phyloP scores from a whole-genome alignment of 202 grass and related monocot genomes.

The Setaria viridis region DNA sequence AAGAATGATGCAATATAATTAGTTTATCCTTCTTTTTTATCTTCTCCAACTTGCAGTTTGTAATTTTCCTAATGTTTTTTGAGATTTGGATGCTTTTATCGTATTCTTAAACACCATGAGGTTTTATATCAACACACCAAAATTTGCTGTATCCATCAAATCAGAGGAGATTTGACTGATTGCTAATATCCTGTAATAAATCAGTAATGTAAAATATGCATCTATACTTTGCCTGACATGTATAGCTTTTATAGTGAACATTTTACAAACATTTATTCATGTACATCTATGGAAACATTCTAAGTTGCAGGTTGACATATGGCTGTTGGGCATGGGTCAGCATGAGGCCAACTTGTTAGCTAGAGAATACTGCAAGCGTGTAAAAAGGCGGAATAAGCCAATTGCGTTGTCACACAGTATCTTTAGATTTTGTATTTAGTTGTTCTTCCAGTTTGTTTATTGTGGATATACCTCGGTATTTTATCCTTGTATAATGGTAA shows the following conservation, averaged over 20 bases:
- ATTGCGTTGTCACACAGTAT: conserved; percentile 57
- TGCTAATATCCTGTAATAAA: neutral
- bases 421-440: neutral
- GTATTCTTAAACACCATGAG: neutral
- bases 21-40: neutral
- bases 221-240: neutral
- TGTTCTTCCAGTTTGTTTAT: neutral
- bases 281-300: neutral
- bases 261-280: neutral
- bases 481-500: neutral
- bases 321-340: conserved; percentile 54
- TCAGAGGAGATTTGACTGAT: neutral
- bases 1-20: neutral
- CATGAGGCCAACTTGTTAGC: conserved; percentile 50
- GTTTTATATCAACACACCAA: neutral
- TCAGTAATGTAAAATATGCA: neutral
- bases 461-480: neutral
- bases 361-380: conserved; percentile 45
- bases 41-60: neutral
- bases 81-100: neutral
- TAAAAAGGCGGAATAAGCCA: conserved; percentile 42
- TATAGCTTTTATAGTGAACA: neutral
- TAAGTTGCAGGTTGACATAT: conserved; percentile 56
- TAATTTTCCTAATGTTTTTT: neutral
- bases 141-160: conserved; percentile 5